phyloP scores from a whole-genome alignment of 176 grass and related monocot species.

The Tuctoria greenei region DNA sequence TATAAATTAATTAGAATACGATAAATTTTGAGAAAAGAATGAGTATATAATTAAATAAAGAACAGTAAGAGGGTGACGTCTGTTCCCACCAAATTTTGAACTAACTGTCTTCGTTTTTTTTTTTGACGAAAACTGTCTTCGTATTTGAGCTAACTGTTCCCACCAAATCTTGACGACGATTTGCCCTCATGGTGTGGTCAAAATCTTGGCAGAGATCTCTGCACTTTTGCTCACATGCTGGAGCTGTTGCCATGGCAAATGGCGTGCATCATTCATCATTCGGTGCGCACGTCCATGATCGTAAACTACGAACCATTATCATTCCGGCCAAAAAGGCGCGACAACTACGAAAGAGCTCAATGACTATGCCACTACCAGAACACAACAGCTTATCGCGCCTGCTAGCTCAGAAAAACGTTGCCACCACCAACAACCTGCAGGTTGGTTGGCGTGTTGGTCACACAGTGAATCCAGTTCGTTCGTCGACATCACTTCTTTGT shows the following conservation, averaged over 20 bases:
- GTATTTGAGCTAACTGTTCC: no score
- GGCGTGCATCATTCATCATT: slow-evolving; percentile 17
- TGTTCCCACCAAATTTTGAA: no score
- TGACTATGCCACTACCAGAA: not conserved
- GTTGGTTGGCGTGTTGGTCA: not conserved
- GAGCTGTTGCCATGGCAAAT: not conserved
- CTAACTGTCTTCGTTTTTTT: no score
- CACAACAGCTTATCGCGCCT: no score
- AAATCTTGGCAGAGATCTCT: not conserved
- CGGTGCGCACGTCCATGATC: slow-evolving; percentile 2
- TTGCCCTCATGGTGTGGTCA: not conserved
- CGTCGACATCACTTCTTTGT: not conserved
- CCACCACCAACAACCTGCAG: not conserved
- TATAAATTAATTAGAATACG: no score
- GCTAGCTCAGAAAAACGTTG: not conserved
- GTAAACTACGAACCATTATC: not conserved
- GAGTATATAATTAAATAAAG: no score
- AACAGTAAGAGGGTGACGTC: no score
- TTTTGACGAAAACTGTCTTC: no score
- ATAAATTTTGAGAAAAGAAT: no score
- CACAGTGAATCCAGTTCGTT: not conserved
- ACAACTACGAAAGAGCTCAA: not conserved
- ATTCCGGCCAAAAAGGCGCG: slow-evolving; percentile 30
- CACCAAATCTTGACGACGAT: not conserved
- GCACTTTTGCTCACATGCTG: not conserved